Evolutionary conservation across 768 basidiomycete genomes (phyloP).

Genomic region (Candolleomyces aberdarensis): DNA sequence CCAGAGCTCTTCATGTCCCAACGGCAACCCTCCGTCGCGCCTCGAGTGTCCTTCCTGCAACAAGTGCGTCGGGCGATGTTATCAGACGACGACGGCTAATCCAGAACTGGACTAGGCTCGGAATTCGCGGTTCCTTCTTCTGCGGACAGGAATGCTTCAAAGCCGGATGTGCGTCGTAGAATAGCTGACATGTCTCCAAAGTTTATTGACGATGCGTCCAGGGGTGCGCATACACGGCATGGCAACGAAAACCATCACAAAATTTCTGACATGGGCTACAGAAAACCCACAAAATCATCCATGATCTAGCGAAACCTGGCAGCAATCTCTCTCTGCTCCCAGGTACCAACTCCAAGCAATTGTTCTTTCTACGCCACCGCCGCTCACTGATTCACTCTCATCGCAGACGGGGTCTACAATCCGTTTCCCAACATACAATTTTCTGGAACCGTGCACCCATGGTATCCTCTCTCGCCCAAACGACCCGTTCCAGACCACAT

Average conservation of each 20-base stretch:
- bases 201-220: conserved; percentile 15
- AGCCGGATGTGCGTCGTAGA: conserved; percentile 69
- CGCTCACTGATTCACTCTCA: not conserved
- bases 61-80: conserved; percentile 54
- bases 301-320: conserved; percentile 52
- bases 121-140: conserved; percentile 83
- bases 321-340: conserved; percentile 17
- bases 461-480: conserved; percentile 82
- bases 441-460: conserved; percentile 76
- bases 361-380: not conserved
- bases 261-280: conserved; percentile 21
- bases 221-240: conserved; percentile 29
- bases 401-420: conserved; percentile 70
- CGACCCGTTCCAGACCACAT: conserved; percentile 83
- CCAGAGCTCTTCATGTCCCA: conserved; percentile 69
- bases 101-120: conserved; percentile 47
- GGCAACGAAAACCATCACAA: not conserved
- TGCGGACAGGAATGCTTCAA: conserved; percentile 98
- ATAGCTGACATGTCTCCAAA: conserved; percentile 4
- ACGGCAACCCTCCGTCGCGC: conserved; percentile 80
- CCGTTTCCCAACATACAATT: conserved; percentile 76
- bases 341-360: conserved; percentile 4
- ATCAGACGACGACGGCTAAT: conserved; percentile 8
- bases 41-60: conserved; percentile 93
- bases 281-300: conserved; percentile 83